A percentile compares a stretch with the other conserved stretches of the same genome.
phyloP scores from a whole-genome alignment of 306 rosid genomes.

The Cicer judaicum region DNA sequence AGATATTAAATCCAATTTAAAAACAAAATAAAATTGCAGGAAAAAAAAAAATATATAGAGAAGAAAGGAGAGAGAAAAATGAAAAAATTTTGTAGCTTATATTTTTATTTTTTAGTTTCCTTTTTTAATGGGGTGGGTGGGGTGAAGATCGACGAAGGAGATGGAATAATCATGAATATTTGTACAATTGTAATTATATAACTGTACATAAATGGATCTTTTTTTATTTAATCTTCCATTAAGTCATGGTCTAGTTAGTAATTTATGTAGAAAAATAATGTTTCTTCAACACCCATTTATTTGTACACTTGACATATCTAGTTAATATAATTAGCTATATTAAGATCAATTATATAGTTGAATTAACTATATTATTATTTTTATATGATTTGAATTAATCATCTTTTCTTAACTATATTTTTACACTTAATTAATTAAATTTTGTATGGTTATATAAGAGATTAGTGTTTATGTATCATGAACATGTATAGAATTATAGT shows the following conservation, averaged over 20 bases:
- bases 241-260: background rate
- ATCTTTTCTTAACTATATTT: too few species aligned
- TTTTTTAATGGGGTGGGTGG: slow-evolving; percentile 30
- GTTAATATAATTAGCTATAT: too few species aligned
- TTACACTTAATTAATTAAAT: too few species aligned
- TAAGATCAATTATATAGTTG: too few species aligned
- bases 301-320: too few species aligned
- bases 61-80: slow-evolving; percentile 8
- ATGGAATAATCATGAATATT: slow-evolving; percentile 29
- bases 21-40: background rate
- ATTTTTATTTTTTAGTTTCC: slow-evolving; percentile 22
- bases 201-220: slow-evolving; percentile 44
- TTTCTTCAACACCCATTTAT: too few species aligned
- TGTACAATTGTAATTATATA: slow-evolving; percentile 46
- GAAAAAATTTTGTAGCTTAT: slow-evolving; percentile 47
- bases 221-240: slow-evolving; percentile 14
- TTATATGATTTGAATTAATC: too few species aligned
- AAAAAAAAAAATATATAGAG: background rate
- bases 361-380: too few species aligned
- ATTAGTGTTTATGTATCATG: too few species aligned
- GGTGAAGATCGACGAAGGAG: slow-evolving; percentile 9
- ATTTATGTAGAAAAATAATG: background rate
- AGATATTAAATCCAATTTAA: slow-evolving; percentile 1
- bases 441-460: fast-evolving
- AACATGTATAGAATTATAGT: too few species aligned